Evolutionary conservation across 768 basidiomycete genomes (phyloP), one percentile per base, ranked within the genome.

Genomic region (Ramaria rubella): DNA sequence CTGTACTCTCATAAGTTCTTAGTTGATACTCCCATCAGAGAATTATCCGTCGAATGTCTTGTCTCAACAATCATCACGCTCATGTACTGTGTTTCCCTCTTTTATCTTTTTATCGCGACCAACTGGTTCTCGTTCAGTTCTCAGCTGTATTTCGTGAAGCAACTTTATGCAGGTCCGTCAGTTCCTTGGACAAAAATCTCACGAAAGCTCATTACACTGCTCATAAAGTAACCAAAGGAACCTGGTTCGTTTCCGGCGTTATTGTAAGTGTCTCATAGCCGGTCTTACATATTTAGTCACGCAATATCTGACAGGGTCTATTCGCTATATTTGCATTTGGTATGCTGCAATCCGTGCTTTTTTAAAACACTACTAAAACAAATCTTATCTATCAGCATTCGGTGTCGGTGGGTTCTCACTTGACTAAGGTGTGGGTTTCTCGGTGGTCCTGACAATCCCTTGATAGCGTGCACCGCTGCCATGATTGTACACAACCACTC

Each of bases 121-220:
- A 36, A 51, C 27, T 12, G 26, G 54, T 5, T 24, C 8, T 40
- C n/a, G 38, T 12, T 51, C 59, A 77, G 76, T 27, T 76, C 77
- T 12, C 77, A 78, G 57, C 61, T 72, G 58, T 76, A 72, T 62
- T 77, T 78, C 55, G 75, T 71, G 4, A 67, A 70, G 52, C 75
- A 77, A 60, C 61, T 77, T 5, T 68, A 74, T 46, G 61, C 61
- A 14, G 73, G 73, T 73, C 50, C n/a, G n/a, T 21, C 19, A 3
- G 21, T 17, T 38, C 5, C 8, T 40, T 11, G 31, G 3, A 40
- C 27, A 5, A 3, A 53, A 14, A 34, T 38, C 2, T 23, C 30
- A 11, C 14, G 17, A 30, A 38, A 6, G 11, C 31, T n/a, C 33
- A 17, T 53, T 42, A 23, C 49, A 4, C n/a, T 38, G 52, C n/a